Base-by-base conservation (phyloP, 2,329 filamentous ascomycete species). In the Aspergillus fijiensis region DNA sequence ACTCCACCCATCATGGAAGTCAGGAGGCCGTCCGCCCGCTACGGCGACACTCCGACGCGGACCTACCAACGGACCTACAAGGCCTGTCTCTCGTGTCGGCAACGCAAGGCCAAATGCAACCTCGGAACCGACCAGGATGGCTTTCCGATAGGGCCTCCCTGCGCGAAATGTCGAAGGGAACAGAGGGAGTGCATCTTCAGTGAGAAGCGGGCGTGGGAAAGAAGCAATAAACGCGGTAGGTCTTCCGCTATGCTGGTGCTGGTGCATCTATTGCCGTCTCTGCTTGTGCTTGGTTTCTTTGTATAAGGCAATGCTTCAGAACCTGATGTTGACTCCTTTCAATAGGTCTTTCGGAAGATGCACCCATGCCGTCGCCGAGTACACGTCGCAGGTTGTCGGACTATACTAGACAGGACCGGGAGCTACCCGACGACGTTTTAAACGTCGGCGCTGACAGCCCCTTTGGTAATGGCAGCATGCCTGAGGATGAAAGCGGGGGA, bases 11-110 rank as follows among this genome's bases (percentile, higher is more conserved):
- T 42, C 21, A 70, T 70, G 68, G 68, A 70, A 51, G 62, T 60
- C 19, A 64, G 67, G 53, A 64, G 58, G 21, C 55, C 53, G 31
- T 64, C 63, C 39, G 39, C 16, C 47, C 62, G 63, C 52, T 49
- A 57, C 48, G 52, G 60, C 52, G 58, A 62, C 45, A 51, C 57
- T 50, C 68, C 63, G 72, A 79, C 70, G 56, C 71, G 70, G 54
- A 66, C 68, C 55, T 82, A 81, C 68, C 79, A 83, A 70, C 80
- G 81, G 61, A 80, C 81, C 42, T 84, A 84, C 77, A 83, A 84
- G 70, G 81, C 81, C 23, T 84, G 81, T 68, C 78, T 82, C 59
- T 78, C 80, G 59, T 84, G 81, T 65, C 80, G 81, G 54, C 78
- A 81, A 65, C 76, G 80, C 55, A 84, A 83, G 71, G 80, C 81